phyloP scores from a whole-genome alignment of 2,329 filamentous ascomycete genomes.

The Venturia carpophila region DNA sequence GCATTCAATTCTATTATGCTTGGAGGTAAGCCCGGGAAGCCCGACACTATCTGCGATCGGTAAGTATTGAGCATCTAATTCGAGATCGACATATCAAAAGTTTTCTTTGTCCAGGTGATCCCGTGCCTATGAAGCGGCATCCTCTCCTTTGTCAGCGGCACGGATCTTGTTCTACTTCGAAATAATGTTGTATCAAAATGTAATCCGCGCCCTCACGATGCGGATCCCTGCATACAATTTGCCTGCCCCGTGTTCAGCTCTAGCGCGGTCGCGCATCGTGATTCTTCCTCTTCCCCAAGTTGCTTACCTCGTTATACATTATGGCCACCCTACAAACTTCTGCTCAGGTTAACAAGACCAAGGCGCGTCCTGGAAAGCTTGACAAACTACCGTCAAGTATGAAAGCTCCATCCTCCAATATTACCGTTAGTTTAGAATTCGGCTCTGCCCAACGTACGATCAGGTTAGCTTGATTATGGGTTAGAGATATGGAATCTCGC shows the following conservation, averaged over 20 bases:
- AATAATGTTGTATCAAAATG: background rate
- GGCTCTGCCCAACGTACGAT: too few species aligned
- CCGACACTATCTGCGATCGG: too few species aligned
- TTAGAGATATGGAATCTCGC: too few species aligned
- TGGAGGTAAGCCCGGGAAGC: too few species aligned
- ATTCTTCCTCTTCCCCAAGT: background rate
- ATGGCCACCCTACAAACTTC: background rate
- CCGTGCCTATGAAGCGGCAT: too few species aligned
- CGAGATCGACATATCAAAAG: too few species aligned
- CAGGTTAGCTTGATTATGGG: background rate
- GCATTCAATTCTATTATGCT: background rate
- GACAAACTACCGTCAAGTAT: conserved; percentile 15
- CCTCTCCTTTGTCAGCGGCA: too few species aligned
- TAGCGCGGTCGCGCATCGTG: background rate
- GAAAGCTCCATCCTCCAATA: background rate
- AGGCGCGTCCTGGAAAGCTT: conserved; percentile 8
- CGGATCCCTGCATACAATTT: background rate
- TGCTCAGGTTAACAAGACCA: background rate
- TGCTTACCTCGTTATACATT: background rate
- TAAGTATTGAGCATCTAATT: too few species aligned
- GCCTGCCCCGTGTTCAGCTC: background rate
- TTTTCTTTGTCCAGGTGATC: too few species aligned
- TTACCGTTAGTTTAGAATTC: too few species aligned
- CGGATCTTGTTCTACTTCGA: too few species aligned
- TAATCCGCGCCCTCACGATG: background rate